These are phyloP conservation scores for Botryotinia globosa DNA, from an alignment of 2,329 filamentous ascomycete species.

Conservation along the genomic window DNA sequence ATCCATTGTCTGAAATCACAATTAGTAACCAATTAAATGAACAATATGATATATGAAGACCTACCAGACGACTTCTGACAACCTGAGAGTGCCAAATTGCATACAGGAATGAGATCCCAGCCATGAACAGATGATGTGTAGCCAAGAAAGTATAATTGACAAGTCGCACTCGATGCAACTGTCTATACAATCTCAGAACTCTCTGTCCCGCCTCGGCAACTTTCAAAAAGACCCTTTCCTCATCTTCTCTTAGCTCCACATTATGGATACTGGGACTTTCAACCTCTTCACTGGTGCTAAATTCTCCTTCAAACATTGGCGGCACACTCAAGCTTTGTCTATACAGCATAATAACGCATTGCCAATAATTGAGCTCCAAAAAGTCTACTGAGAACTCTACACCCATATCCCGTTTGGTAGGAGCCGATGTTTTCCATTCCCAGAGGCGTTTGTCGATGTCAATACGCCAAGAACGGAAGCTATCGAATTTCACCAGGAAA, in stretches of 20 bases:
- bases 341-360: slow-evolving; percentile 93
- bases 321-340: slow-evolving; percentile 86
- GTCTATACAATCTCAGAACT: slow-evolving; percentile 84
- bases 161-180: slow-evolving; percentile 80
- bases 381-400: slow-evolving; percentile 89
- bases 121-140: slow-evolving; percentile 96
- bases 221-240: slow-evolving; percentile 89
- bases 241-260: slow-evolving; percentile 71
- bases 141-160: slow-evolving; percentile 97
- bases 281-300: slow-evolving; percentile 62
- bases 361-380: slow-evolving; percentile 95
- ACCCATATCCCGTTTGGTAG: slow-evolving; percentile 73
- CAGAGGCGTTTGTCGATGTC: slow-evolving; percentile 81
- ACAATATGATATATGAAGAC: slow-evolving; percentile 38
- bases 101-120: slow-evolving; percentile 92
- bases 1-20: slow-evolving; percentile 65
- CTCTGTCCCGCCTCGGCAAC: slow-evolving; percentile 93
- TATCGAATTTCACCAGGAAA: slow-evolving; percentile 78
- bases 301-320: slow-evolving; percentile 77
- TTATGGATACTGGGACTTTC: slow-evolving; percentile 61
- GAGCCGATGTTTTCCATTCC: slow-evolving; percentile 83
- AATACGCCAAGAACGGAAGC: slow-evolving; percentile 82
- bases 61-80: slow-evolving; percentile 80
- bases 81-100: slow-evolving; percentile 95
- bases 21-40: slow-evolving; percentile 14